Percentiles rank a stretch among this genome's conserved stretches.
These are phyloP conservation scores for Poronia punctata DNA, from an alignment of 495 filamentous ascomycete species.

Conservation along the genomic window DNA sequence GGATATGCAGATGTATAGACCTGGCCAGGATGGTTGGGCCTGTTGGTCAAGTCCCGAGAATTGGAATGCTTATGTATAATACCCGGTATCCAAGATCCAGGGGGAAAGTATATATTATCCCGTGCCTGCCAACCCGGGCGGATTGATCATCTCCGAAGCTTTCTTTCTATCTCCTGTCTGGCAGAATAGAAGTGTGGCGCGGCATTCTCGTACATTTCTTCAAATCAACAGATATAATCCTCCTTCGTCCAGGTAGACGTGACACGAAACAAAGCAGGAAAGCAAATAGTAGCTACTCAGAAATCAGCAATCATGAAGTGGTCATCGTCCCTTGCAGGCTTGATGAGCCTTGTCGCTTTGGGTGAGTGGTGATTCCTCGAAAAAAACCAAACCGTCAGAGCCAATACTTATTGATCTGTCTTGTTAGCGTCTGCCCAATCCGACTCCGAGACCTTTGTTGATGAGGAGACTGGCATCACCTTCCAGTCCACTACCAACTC, in stretches of 20 bases:
- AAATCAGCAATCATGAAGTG: constrained; percentile 5
- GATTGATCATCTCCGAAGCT: background rate
- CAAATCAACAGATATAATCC: background rate
- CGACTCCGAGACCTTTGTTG: constrained; percentile 29
- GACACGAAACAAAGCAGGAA: background rate
- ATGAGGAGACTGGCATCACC: constrained; percentile 34
- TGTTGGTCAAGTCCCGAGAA: no score
- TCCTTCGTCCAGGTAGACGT: background rate
- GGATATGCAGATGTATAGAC: no score
- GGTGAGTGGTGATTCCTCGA: background rate
- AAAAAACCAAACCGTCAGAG: background rate
- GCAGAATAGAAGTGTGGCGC: background rate
- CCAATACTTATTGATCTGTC: background rate
- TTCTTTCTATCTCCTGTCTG: background rate
- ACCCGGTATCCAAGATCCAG: background rate
- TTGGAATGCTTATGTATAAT: background rate
- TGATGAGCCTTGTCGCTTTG: constrained; percentile 3
- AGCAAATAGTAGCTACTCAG: background rate
- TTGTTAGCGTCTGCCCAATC: constrained; percentile 20
- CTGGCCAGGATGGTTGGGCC: no score
- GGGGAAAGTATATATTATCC: constrained; percentile 5
- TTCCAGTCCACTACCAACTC: constrained; percentile 34
- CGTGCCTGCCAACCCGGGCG: background rate
- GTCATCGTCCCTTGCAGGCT: constrained; percentile 6
- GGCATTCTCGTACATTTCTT: background rate